Base-by-base conservation (phyloP, 495 filamentous ascomycete species). In the Barbatosphaeria neglecta region DNA sequence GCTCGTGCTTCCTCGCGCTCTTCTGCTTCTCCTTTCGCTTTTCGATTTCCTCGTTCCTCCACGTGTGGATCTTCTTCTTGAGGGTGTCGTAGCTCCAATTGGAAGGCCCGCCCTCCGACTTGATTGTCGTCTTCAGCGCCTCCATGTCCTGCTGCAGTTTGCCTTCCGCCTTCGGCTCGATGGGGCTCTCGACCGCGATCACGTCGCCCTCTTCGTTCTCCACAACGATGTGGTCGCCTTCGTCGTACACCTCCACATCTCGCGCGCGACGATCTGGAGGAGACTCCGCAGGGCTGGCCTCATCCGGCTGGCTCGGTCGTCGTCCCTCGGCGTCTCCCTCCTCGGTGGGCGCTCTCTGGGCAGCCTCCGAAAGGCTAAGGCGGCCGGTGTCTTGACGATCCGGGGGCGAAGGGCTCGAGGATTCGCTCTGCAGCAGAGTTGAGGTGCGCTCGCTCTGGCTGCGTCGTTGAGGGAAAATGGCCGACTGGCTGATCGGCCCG, bases 171-270 rank as follows among this genome's bases (percentile, higher is more conserved):
- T n/a, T n/a, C n/a, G n/a, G 46, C 45, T 15, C n/a, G n/a, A n/a
- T n/a, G n/a, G 44, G 48, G 24, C 56, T 42, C 41, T 63, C 53
- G 5, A 70, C 63, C 4, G 62, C 60, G 13, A 97, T 56, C 4
- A 97, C 90, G 52, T 95, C 87, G 23, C 92, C 93, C 45, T 94
- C 84, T 49, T 79, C 72, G 54, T 95, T 84, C 60, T 99, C 93
- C 24, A 94, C 72, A 37, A 97, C 67, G 45, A 94, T 73, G 41
- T 95, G 57, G 51, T 83, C 64, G 19, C 92, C 90, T 67, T 97
- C 93, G 52, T 90, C 75, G 57, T 81, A 97, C 5, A 77, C 74
- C 44, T 90, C 79, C 7, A 84, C 24, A 16, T 67, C 54, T 18
- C 54, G 42, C 9, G 73, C 63, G n/a, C 31, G 22, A 47, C 65